phyloP scores from a whole-genome alignment of 2,329 filamentous ascomycete species.

The Fusarium sp. region DNA sequence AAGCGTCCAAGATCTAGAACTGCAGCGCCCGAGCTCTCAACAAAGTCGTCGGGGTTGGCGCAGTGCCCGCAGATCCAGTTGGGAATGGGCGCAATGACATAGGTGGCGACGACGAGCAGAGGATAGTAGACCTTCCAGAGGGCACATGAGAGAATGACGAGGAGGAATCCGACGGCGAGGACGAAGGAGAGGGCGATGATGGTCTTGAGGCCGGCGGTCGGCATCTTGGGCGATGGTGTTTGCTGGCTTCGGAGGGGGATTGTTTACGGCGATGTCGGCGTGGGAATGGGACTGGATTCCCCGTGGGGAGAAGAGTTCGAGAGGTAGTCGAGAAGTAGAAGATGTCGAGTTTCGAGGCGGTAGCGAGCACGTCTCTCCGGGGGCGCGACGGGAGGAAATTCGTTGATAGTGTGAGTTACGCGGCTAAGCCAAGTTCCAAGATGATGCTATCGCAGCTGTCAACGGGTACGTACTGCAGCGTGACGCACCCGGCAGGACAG shows the following conservation, averaged over 20 bases:
- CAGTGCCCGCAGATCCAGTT: conserved; percentile 96
- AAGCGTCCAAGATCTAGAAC: conserved; percentile 95
- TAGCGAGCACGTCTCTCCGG: neutral
- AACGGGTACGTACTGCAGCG: conserved; percentile 40
- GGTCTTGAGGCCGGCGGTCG: conserved; percentile 93
- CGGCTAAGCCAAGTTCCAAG: conserved; percentile 38
- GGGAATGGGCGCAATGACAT: conserved; percentile 90
- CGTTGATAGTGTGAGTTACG: conserved; percentile 36
- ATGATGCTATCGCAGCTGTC: conserved; percentile 42
- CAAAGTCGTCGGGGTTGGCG: conserved; percentile 94
- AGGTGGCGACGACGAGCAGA: conserved; percentile 94
- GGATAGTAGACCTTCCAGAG: conserved; percentile 96
- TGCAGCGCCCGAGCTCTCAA: conserved; percentile 82
- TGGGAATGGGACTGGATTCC: conserved; percentile 6
- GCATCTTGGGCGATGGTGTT: conserved; percentile 58
- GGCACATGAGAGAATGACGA: conserved; percentile 97
- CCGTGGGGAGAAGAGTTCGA: conserved; percentile 13
- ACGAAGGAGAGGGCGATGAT: conserved; percentile 99
- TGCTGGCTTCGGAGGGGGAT: neutral
- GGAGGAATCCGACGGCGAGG: conserved; percentile 97
- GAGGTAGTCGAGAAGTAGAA: neutral
- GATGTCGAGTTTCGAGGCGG: neutral
- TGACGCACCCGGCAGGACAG: conserved; percentile 14
- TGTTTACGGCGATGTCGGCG: conserved; percentile 23
- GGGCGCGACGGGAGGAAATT: conserved; percentile 3